Base-by-base conservation (phyloP, 2,329 filamentous ascomycete species). In the Paraphoma sp. region DNA sequence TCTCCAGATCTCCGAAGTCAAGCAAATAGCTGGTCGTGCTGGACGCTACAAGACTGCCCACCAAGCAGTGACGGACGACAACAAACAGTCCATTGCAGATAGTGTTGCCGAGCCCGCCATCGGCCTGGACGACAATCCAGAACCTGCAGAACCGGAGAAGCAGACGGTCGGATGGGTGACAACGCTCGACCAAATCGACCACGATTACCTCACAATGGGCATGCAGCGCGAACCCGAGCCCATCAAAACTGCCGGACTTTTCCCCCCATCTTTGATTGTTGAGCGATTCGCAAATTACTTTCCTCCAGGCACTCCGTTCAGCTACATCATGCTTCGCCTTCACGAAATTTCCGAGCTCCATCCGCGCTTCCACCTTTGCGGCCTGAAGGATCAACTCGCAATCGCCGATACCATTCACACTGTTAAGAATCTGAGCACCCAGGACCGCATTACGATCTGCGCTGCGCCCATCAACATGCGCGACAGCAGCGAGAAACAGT, bases 11-110 rank as follows among this genome's bases (percentile, higher is more conserved):
- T 89, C 93, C 0, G 91, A 97, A 64, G 83, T 97, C 68, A 97
- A 97, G 76, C 95, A 99, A 73, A 99, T 99, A 69, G 95, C 88
- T 48, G 95, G 95, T 16, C 88, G 95, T 63, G 95, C 95, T 11
- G 95, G 95, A 29, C 89, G 95, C 45, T 99, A 89, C 76, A 88
- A 89, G 54, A 89, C 89, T 29, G 91, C 91, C 2, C 80, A 83
- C 29, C 83, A 90, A 69, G 82, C 83, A 29, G 68, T 71, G 31
- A 67, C 56, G 9, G 53, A 64, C 10, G 73, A 73, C 48, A 47
- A 55, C 14, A 51, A 57, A 30, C 51, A 51, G 10, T 41, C 55
- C 11, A 44, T 58, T 8, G 40, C 54, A 3, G 53, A 56, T 2
- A 17, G 48, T 11, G 48, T 48, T 10, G 48, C 42, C 4, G 63